Evolutionary conservation across 1,284 basidiomycete species (phyloP).

Genomic region (Leccinum ponderosum): DNA sequence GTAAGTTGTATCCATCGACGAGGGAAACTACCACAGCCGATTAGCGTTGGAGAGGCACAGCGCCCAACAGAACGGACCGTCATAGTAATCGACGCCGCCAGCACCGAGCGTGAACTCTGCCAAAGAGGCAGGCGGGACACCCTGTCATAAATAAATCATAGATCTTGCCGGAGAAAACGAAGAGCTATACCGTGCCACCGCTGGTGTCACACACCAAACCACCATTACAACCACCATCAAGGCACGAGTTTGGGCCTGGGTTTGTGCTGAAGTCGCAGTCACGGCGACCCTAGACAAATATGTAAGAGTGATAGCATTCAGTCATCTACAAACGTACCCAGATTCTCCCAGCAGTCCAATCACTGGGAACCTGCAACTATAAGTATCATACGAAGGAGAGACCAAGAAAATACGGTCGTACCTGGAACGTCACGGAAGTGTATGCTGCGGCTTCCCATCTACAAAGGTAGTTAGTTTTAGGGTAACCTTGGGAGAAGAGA

Average conservation of each 20-base stretch:
- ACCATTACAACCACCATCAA: constrained; percentile 58
- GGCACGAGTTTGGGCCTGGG: constrained; percentile 53
- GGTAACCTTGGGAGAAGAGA: background rate
- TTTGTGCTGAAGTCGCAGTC: constrained; percentile 37
- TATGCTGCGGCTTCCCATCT: constrained; percentile 27
- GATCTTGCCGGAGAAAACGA: background rate
- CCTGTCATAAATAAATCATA: constrained; percentile 29
- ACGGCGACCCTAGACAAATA: constrained; percentile 33
- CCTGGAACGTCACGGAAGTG: constrained; percentile 31
- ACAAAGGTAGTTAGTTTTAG: constrained; percentile 1
- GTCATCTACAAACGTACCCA: constrained; percentile 22
- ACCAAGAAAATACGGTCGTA: background rate
- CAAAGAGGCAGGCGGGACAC: constrained; percentile 61
- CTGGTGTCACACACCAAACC: constrained; percentile 51
- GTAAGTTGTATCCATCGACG: constrained; percentile 51
- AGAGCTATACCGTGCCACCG: constrained; percentile 46
- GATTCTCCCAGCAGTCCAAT: constrained; percentile 33
- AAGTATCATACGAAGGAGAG: background rate
- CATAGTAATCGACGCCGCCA: constrained; percentile 25
- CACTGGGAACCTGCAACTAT: constrained; percentile 25
- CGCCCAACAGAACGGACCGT: constrained; percentile 18
- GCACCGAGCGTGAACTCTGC: constrained; percentile 55
- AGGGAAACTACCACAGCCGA: constrained; percentile 12
- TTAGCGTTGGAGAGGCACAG: background rate
- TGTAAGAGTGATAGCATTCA: background rate